A percentile compares a stretch with the other conserved stretches of the same genome.
Evolutionary conservation across 75 land plant genomes (phyloP).

Genomic region (Selaginella moellendorffii): DNA sequence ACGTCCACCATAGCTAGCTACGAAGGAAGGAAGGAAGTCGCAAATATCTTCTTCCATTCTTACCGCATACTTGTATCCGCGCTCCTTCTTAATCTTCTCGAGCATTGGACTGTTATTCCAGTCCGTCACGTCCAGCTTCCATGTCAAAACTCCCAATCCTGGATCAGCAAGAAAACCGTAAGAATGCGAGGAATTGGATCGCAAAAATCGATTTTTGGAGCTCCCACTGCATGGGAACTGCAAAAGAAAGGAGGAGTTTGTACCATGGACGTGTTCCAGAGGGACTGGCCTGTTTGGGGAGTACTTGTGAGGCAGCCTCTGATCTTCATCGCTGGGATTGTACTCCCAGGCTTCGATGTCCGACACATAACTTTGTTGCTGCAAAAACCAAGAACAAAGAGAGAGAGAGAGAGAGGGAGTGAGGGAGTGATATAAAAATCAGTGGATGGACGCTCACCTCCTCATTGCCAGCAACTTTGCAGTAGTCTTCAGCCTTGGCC

Average conservation of each 20-base stretch:
- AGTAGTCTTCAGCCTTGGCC: background rate
- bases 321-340: conserved; percentile 2
- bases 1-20: too few species aligned
- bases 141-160: conserved; percentile 5
- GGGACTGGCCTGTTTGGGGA: background rate
- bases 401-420: too few species aligned
- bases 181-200: background rate
- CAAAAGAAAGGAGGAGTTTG: background rate
- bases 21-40: too few species aligned
- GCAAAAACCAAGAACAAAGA: too few species aligned
- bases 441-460: too few species aligned
- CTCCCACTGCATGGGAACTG: background rate
- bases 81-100: conserved; percentile 1
- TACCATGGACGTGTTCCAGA: background rate
- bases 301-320: background rate
- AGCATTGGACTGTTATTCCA: conserved; percentile 7
- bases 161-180: background rate
- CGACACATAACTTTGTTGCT: background rate
- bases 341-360: conserved; percentile 9
- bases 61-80: conserved; percentile 7
- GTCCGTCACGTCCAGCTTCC: background rate
- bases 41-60: too few species aligned
- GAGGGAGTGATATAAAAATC: too few species aligned
- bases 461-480: background rate
- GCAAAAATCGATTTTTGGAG: background rate